Percentiles rank a stretch among this genome's conserved stretches.
Evolutionary conservation across 2,329 filamentous ascomycete species (phyloP).

Genomic region (Cyphellophora europaea): DNA sequence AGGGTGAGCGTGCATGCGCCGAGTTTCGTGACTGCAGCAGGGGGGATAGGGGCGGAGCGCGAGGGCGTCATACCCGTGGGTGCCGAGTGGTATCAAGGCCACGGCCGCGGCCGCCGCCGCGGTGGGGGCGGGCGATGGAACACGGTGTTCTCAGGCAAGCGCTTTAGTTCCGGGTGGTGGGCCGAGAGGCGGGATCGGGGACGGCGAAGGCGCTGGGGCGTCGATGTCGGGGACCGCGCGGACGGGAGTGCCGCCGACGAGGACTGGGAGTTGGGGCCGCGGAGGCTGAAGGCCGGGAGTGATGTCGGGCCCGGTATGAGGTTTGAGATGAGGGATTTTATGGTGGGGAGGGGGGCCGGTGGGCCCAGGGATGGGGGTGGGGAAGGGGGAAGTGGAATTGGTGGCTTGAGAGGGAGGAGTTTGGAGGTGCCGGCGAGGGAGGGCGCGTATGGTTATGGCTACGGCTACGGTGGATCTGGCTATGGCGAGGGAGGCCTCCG

Average conservation of each 20-base stretch:
- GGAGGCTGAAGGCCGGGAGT: slow-evolving; percentile 6
- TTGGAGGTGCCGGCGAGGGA: too few relatives aligned
- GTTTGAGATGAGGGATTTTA: too few relatives aligned
- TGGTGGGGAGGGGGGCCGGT: too few relatives aligned
- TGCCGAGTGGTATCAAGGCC: slow-evolving; percentile 14
- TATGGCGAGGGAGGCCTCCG: neutral
- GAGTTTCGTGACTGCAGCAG: too few relatives aligned
- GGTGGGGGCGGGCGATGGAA: slow-evolving; percentile 6
- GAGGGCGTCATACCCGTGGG: slow-evolving; percentile 14
- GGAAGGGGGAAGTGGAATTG: too few relatives aligned
- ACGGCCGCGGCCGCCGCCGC: neutral
- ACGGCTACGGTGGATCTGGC: too few relatives aligned
- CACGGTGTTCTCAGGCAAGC: slow-evolving; percentile 9
- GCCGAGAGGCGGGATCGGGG: slow-evolving; percentile 9
- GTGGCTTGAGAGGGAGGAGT: too few relatives aligned
- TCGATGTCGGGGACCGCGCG: slow-evolving; percentile 14
- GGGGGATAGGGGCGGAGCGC: too few relatives aligned
- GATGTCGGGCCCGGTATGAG: too few relatives aligned
- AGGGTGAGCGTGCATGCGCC: too few relatives aligned
- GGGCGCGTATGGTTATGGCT: too few relatives aligned
- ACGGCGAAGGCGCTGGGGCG: slow-evolving; percentile 14
- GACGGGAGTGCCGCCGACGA: slow-evolving; percentile 16
- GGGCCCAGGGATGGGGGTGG: too few relatives aligned
- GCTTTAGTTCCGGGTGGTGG: slow-evolving; percentile 20
- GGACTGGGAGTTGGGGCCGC: slow-evolving; percentile 13